phyloP scores from a whole-genome alignment of 805 yeast genomes.

The Cyberlindnera sargentensis region DNA sequence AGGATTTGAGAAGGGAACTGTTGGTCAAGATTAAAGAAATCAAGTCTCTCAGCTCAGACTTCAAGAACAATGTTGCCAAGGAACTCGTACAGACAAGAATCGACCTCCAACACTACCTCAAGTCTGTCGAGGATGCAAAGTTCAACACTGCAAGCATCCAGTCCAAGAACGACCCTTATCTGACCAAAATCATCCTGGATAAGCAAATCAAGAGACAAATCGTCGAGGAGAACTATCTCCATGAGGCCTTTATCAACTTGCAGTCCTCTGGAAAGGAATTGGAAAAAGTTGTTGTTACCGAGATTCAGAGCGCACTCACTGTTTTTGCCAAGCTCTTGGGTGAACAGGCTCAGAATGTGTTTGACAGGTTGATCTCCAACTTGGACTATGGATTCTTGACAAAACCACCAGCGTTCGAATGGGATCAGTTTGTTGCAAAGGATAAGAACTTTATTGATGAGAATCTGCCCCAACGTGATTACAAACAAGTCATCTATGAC shows the following conservation, averaged over 20 bases:
- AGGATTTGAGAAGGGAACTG: slow-evolving; percentile 66
- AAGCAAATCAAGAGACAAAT: slow-evolving; percentile 71
- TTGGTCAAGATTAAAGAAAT: slow-evolving; percentile 83
- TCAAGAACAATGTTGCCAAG: slow-evolving; percentile 64
- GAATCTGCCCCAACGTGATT: slow-evolving; percentile 51
- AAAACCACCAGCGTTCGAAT: slow-evolving; percentile 76
- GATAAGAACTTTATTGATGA: slow-evolving; percentile 68
- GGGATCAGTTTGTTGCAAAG: slow-evolving; percentile 75
- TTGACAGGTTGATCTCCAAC: slow-evolving; percentile 58
- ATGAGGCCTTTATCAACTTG: slow-evolving; percentile 82
- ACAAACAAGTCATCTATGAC: slow-evolving; percentile 56
- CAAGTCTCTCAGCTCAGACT: slow-evolving; percentile 74
- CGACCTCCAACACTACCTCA: slow-evolving; percentile 45
- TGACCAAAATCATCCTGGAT: slow-evolving; percentile 66
- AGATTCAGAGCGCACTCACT: slow-evolving; percentile 75
- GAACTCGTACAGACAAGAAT: slow-evolving; percentile 63
- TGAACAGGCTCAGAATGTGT: slow-evolving; percentile 65
- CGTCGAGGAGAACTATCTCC: slow-evolving; percentile 76
- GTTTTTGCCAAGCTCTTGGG: slow-evolving; percentile 65
- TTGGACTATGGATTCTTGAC: slow-evolving; percentile 64
- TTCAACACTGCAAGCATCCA: slow-evolving; percentile 35
- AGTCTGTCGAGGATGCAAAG: slow-evolving; percentile 59
- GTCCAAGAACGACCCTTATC: slow-evolving; percentile 72
- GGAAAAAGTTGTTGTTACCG: slow-evolving; percentile 81
- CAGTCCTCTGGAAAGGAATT: slow-evolving; percentile 85